Evolutionary conservation across 352 stramenopile species (phyloP).

Genomic region (Pythium periplocum): DNA sequence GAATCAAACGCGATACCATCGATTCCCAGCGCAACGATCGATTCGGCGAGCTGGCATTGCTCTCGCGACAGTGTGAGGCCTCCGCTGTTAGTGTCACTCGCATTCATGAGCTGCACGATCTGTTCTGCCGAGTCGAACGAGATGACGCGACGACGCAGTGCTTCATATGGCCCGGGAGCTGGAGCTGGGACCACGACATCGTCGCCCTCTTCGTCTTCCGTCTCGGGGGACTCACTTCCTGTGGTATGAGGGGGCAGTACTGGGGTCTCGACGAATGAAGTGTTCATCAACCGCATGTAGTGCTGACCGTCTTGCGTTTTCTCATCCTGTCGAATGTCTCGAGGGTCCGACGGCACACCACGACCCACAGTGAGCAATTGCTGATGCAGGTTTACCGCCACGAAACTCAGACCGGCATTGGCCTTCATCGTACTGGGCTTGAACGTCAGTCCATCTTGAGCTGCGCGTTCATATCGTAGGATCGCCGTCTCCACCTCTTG

Average conservation of each 20-base stretch:
- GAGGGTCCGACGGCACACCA: slow-evolving; percentile 39
- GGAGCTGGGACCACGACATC: background rate
- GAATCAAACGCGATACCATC: slow-evolving; percentile 24
- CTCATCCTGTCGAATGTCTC: slow-evolving; percentile 7
- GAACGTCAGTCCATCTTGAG: slow-evolving; percentile 70
- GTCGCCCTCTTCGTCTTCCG: background rate
- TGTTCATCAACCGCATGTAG: slow-evolving; percentile 20
- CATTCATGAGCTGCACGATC: slow-evolving; percentile 53
- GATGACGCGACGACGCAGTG: slow-evolving; percentile 58
- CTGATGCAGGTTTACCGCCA: slow-evolving; percentile 82
- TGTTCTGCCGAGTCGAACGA: slow-evolving; percentile 74
- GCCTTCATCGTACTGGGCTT: slow-evolving; percentile 88
- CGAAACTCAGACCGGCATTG: slow-evolving; percentile 64
- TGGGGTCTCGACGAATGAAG: slow-evolving; percentile 1
- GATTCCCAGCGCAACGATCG: slow-evolving; percentile 66
- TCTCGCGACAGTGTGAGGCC: slow-evolving; percentile 38
- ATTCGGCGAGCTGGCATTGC: slow-evolving; percentile 64
- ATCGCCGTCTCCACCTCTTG: slow-evolving; percentile 76
- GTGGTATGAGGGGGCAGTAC: background rate
- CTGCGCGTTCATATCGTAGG: slow-evolving; percentile 57
- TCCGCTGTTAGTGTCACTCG: slow-evolving; percentile 13
- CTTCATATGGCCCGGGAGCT: slow-evolving; percentile 39
- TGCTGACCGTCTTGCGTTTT: slow-evolving; percentile 2
- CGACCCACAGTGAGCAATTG: slow-evolving; percentile 77
- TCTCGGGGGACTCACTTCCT: background rate